Percentiles rank a stretch among this genome's conserved stretches.
phyloP scores from a whole-genome alignment of 306 rosid species.

The Cercis canadensis region DNA sequence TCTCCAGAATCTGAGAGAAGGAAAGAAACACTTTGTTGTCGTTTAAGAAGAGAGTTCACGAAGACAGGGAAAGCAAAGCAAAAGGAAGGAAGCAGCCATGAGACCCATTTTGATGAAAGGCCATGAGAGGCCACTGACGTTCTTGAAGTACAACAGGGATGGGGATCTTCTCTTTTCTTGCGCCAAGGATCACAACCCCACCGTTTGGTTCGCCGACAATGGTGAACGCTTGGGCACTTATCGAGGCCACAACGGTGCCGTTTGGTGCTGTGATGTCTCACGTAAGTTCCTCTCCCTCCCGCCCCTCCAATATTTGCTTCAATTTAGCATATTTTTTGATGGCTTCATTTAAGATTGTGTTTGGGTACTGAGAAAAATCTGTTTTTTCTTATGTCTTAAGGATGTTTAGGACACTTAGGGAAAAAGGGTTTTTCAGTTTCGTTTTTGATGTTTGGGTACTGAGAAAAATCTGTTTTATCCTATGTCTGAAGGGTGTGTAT shows the following conservation, averaged over 20 bases:
- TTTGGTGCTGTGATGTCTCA: conserved; percentile 95
- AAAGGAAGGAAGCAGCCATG: conserved; percentile 41
- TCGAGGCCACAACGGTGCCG: conserved; percentile 94
- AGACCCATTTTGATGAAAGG: conserved; percentile 99
- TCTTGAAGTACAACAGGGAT: conserved; percentile 84
- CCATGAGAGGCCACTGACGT: conserved; percentile 93
- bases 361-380: neutral
- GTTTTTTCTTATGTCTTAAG: too few relatives aligned
- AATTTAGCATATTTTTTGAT: too few relatives aligned
- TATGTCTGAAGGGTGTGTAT: too few relatives aligned
- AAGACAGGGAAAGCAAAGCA: neutral
- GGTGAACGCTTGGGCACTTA: conserved; percentile 94
- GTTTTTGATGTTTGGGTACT: too few relatives aligned
- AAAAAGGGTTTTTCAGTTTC: too few relatives aligned
- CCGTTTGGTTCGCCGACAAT: conserved; percentile 96
- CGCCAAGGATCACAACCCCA: conserved; percentile 86
- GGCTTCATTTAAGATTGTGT: neutral
- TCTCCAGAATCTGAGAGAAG: neutral
- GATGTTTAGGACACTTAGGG: too few relatives aligned
- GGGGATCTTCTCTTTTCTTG: conserved; percentile 93
- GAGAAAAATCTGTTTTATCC: too few relatives aligned
- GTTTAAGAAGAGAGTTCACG: too few relatives aligned
- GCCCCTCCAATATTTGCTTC: too few relatives aligned
- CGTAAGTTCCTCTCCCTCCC: conserved; percentile 39
- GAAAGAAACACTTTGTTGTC: too few relatives aligned